These are phyloP conservation scores for Aspergillus carbonarius DNA, from an alignment of 2,329 filamentous ascomycete species.

Conservation along the genomic window DNA sequence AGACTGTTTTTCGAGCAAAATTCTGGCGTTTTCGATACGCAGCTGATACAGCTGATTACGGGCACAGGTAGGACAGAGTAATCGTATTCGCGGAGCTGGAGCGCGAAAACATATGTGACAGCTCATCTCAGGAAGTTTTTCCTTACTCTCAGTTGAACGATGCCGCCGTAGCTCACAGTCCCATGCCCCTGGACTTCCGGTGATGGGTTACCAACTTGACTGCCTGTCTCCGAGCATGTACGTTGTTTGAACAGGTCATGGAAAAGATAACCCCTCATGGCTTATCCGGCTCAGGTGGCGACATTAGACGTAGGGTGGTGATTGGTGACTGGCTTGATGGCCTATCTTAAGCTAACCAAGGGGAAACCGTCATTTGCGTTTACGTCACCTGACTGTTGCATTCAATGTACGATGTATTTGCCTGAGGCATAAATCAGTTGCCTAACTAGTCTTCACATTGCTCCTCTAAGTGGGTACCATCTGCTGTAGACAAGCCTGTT, in stretches of 20 bases:
- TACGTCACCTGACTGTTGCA: not conserved
- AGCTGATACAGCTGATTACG: constrained; percentile 66
- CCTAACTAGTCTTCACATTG: not conserved
- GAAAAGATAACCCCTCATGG: not conserved
- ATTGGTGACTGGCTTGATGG: not conserved
- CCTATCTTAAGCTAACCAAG: not conserved
- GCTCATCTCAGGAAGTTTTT: constrained; percentile 53
- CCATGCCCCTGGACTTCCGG: constrained; percentile 19
- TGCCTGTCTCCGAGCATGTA: constrained; percentile 8
- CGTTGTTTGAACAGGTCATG: not conserved
- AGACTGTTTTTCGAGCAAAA: constrained; percentile 63
- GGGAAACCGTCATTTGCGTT: not conserved
- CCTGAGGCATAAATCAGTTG: not conserved
- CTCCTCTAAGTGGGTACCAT: not conserved
- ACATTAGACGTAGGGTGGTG: not conserved
- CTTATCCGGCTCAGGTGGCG: not conserved
- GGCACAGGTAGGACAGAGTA: constrained; percentile 69
- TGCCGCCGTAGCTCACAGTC: constrained; percentile 17
- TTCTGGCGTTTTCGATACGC: constrained; percentile 60
- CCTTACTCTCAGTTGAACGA: constrained; percentile 3
- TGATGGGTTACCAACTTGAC: constrained; percentile 8
- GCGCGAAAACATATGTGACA: constrained; percentile 65
- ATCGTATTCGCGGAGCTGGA: constrained; percentile 59
- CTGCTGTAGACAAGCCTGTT: no score
- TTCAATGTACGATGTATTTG: not conserved